These are phyloP conservation scores for Aspergillus pseudoglaucus DNA, from an alignment of 2,329 filamentous ascomycete genomes.

Conservation along the genomic window DNA sequence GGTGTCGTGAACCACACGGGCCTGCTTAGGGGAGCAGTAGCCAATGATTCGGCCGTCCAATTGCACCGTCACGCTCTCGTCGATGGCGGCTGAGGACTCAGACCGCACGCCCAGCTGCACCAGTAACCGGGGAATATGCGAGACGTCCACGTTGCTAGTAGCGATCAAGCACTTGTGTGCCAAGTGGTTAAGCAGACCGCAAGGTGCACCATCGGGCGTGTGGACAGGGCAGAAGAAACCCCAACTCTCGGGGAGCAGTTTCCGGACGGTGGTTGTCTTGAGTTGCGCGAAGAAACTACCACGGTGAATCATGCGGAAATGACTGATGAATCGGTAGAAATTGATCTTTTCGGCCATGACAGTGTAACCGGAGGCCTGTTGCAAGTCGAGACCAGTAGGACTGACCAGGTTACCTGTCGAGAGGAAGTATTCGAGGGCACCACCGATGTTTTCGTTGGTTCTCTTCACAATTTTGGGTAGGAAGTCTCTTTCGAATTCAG, in stretches of 20 bases:
- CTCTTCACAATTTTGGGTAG: conserved; percentile 68
- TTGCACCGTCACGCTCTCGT: conserved; percentile 82
- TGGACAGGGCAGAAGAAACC: conserved; percentile 96
- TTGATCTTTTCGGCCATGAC: conserved; percentile 99
- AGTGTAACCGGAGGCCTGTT: conserved; percentile 90
- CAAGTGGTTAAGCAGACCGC: conserved; percentile 89
- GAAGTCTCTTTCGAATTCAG: conserved; percentile 74
- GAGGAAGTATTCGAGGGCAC: conserved; percentile 86
- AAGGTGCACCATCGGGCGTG: conserved; percentile 92
- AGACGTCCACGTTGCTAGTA: conserved; percentile 67
- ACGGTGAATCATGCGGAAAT: conserved; percentile 98
- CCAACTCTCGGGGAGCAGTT: conserved; percentile 93
- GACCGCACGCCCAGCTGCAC: conserved; percentile 72
- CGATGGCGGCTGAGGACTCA: conserved; percentile 68
- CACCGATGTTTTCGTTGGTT: conserved; percentile 82
- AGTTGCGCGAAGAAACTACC: conserved; percentile 97
- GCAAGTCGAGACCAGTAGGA: conserved; percentile 84
- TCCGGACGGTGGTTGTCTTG: conserved; percentile 94
- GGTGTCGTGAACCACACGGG: conserved; percentile 73
- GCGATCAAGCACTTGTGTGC: conserved; percentile 90
- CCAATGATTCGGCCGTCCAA: conserved; percentile 85
- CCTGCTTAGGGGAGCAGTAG: conserved; percentile 81
- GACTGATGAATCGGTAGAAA: conserved; percentile 95
- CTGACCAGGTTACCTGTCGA: conserved; percentile 92
- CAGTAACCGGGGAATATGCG: conserved; percentile 65